Percentiles rank a stretch among this genome's conserved stretches.
Conservation (phyloP, 805 yeast species). For the Cyberlindnera xishuangbannaensis region DNA sequence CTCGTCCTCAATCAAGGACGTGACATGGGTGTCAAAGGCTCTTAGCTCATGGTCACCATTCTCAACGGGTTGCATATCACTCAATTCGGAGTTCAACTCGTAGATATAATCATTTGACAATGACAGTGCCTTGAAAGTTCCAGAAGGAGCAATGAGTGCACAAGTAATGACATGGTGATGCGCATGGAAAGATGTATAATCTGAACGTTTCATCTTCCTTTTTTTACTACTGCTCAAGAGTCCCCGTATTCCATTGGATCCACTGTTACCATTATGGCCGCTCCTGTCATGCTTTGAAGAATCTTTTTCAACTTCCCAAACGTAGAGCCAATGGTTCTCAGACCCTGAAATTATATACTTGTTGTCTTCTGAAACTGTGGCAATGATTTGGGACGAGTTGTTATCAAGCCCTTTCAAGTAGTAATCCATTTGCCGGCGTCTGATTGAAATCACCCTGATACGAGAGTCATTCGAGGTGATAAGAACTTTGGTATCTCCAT, state of each 20-base stretch:
- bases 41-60: slow-evolving; percentile 1
- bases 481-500: slow-evolving; percentile 37
- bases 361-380: slow-evolving; percentile 53
- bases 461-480: slow-evolving; percentile 81
- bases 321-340: slow-evolving; percentile 81
- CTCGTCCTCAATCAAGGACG: slow-evolving; percentile 24
- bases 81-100: slow-evolving; percentile 42
- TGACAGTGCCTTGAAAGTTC: slow-evolving; percentile 57
- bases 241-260: not conserved
- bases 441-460: slow-evolving; percentile 57
- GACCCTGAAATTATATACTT: slow-evolving; percentile 67
- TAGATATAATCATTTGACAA: slow-evolving; percentile 75
- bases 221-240: slow-evolving; percentile 29
- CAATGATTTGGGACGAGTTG: slow-evolving; percentile 64
- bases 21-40: no score
- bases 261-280: not conserved
- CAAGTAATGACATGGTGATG: slow-evolving; percentile 69
- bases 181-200: slow-evolving; percentile 70
- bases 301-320: slow-evolving; percentile 54
- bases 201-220: slow-evolving; percentile 42
- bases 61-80: slow-evolving; percentile 2
- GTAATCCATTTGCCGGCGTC: slow-evolving; percentile 49
- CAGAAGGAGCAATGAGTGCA: slow-evolving; percentile 72
- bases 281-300: slow-evolving; percentile 1
- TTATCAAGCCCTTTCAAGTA: slow-evolving; percentile 72